phyloP scores from a whole-genome alignment of 805 yeast species.

The Candida parachauliodes region DNA sequence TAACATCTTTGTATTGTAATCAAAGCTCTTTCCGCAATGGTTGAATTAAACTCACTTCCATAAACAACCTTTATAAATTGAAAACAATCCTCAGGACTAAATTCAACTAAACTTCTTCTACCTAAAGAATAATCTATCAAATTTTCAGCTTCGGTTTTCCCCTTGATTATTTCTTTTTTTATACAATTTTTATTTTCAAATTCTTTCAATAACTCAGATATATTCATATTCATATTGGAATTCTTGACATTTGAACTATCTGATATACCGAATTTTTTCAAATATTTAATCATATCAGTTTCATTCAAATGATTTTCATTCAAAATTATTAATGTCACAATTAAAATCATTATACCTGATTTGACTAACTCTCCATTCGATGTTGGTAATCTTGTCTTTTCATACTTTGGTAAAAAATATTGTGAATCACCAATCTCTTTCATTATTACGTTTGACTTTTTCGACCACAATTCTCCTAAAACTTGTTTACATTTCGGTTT shows the following conservation, averaged over 20 bases:
- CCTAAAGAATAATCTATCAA: slow-evolving; percentile 28
- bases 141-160: slow-evolving; percentile 13
- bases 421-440: slow-evolving; percentile 12
- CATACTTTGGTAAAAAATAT: slow-evolving; percentile 21
- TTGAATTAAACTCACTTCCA: slow-evolving; percentile 20
- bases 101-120: slow-evolving; percentile 29
- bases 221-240: slow-evolving; percentile 18
- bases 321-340: slow-evolving; percentile 27
- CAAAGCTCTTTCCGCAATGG: slow-evolving; percentile 16
- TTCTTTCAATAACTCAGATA: slow-evolving; percentile 22
- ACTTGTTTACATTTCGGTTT: slow-evolving; percentile 16
- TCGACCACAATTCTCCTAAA: slow-evolving; percentile 25
- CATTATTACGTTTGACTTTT: slow-evolving; percentile 8
- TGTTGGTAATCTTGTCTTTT: slow-evolving; percentile 15
- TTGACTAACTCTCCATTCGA: slow-evolving; percentile 26
- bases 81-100: slow-evolving; percentile 25
- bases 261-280: slow-evolving; percentile 27
- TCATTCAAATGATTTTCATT: slow-evolving; percentile 31
- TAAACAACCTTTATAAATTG: slow-evolving; percentile 22
- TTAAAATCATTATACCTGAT: slow-evolving; percentile 27
- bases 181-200: slow-evolving; percentile 30
- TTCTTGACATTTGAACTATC: slow-evolving; percentile 16
- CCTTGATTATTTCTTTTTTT: slow-evolving; percentile 12
- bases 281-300: slow-evolving; percentile 17
- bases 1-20: slow-evolving; percentile 24